Evolutionary conservation across 129 eudicot species (phyloP).

Genomic region (Artemisia argyi): DNA sequence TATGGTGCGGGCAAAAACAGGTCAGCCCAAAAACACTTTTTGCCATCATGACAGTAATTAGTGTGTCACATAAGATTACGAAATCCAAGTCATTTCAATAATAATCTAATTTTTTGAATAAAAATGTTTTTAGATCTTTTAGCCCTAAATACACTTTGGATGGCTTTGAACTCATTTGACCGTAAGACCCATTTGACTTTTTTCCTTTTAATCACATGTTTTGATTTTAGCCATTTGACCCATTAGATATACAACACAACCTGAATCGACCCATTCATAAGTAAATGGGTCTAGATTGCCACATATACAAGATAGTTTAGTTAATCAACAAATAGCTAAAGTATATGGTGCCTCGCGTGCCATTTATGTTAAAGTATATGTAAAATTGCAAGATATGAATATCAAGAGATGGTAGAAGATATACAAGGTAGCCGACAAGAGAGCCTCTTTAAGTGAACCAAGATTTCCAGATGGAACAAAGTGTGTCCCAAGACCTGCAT

Average conservation of each 20-base stretch:
- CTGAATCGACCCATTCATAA: too few relatives aligned
- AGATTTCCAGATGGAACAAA: conserved; percentile 74
- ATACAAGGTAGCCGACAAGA: conserved; percentile 72
- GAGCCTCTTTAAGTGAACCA: conserved; percentile 65
- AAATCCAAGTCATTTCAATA: not conserved
- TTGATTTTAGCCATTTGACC: too few relatives aligned
- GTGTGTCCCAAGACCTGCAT: conserved; percentile 90
- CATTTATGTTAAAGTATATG: not conserved
- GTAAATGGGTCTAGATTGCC: not conserved
- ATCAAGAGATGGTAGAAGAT: conserved; percentile 20
- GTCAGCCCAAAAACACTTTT: too few relatives aligned
- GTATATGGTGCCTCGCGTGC: conserved; percentile 3
- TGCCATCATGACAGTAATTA: too few relatives aligned
- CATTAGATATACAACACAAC: too few relatives aligned
- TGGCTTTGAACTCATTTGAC: not conserved
- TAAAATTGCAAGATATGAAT: not conserved
- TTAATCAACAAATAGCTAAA: conserved; percentile 4
- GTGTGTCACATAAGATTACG: too few relatives aligned
- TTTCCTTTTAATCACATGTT: not conserved
- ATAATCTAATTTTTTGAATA: not conserved
- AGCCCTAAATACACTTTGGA: not conserved
- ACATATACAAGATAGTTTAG: not conserved
- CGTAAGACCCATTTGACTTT: not conserved
- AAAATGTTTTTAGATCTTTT: too few relatives aligned
- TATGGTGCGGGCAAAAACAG: too few relatives aligned